Base-by-base conservation (phyloP, 1,284 basidiomycete genomes). In the Athelia sp. region DNA sequence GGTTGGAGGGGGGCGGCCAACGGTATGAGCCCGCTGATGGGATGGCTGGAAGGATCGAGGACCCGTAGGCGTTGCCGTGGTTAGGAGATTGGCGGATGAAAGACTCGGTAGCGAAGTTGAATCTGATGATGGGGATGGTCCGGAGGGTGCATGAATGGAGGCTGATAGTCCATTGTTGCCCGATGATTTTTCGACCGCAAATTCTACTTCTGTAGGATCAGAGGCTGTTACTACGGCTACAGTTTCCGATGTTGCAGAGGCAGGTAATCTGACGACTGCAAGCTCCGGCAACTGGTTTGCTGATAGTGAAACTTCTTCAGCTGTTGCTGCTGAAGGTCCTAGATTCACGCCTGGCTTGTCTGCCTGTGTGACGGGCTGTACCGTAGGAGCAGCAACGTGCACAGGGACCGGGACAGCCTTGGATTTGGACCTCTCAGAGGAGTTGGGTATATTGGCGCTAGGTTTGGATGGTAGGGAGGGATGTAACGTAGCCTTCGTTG, bases 11-110 rank as follows among this genome's bases (percentile, higher is more conserved):
- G 15, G 6, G 52, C 74, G 70, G 6, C 76, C 78, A 46, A 77
- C 68, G 18, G 79, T 80, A 44, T 78, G 77, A 21, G 80, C 73
- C 21, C 82, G 75, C 14, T 64, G 69, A 53, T 84, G 81, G 1
- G 67, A 60, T 4, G 62, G 63, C 22, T 64, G 57, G 58, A 65
- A 70, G 34, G 60, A 58, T 22, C 59, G 58, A 29, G 57, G 56
- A 34, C 56, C 54, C 18, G 55, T 50, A 21, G 54, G 26, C 13
- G 26, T 4, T 13, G 26, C 26, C 26, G 26, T 29, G 13, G 6
- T 29, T 13, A 13, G 26, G 26, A 54, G 26, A 53, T 54, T 47
- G 55, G 61, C 42, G 67, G 65, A 6, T 9, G 62, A 54, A 4
- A 65, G 58, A 47, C 59, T 60, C 45, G 66, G 64, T n/a, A 63